phyloP scores from a whole-genome alignment of 2,329 filamentous ascomycete species.

The Nemania bipapillata region DNA sequence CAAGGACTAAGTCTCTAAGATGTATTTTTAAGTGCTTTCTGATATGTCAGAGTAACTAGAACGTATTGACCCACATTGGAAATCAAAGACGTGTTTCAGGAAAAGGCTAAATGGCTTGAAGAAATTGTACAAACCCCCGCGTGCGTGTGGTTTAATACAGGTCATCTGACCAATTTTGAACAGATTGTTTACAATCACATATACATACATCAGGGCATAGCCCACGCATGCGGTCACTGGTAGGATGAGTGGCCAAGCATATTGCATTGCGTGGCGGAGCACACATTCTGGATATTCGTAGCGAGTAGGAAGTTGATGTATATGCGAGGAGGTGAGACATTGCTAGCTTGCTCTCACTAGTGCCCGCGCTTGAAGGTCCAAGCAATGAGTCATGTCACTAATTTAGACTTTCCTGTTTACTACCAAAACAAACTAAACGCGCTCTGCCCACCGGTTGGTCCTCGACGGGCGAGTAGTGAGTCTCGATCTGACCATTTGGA shows the following conservation, averaged over 20 bases:
- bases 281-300: neutral
- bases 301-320: neutral
- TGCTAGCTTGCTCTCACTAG: neutral
- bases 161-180: neutral
- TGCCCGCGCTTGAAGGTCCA: neutral
- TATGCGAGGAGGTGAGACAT: constrained; percentile 2
- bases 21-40: neutral
- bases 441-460: neutral
- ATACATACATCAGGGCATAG: neutral
- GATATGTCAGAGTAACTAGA: neutral
- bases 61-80: neutral
- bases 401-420: neutral
- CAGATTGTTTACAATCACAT: neutral
- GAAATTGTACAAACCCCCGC: neutral
- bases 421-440: neutral
- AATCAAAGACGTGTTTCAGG: neutral
- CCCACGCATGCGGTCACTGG: neutral
- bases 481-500: neutral
- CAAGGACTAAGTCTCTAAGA: neutral
- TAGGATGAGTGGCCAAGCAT: neutral
- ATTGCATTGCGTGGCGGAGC: neutral
- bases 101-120: neutral
- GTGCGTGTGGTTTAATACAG: neutral
- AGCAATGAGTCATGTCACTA: neutral
- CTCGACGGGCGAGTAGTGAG: neutral